A percentile compares a stretch with the other conserved stretches of the same genome.
These are phyloP conservation scores for Waltergamsia citrina DNA, from an alignment of 2,329 filamentous ascomycete genomes.

Conservation along the genomic window DNA sequence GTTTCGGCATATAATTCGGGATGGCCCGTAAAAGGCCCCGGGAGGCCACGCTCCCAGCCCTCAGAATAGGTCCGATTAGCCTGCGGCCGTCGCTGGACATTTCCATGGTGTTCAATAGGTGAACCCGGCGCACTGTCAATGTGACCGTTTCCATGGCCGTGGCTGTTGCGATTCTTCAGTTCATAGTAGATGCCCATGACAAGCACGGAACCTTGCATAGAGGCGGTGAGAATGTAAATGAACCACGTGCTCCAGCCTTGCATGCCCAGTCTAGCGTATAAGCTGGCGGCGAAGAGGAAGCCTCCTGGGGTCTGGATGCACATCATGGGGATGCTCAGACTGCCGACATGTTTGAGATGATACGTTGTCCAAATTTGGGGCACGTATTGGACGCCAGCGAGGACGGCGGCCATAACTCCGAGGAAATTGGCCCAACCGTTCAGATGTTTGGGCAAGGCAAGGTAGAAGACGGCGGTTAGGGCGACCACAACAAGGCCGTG, in stretches of 20 bases:
- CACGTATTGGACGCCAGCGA: slow-evolving; percentile 85
- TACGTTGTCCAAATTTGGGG: slow-evolving; percentile 94
- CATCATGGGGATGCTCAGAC: slow-evolving; percentile 95
- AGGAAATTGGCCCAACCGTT: slow-evolving; percentile 77
- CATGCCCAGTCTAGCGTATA: slow-evolving; percentile 69
- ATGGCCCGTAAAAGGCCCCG: slow-evolving; percentile 40
- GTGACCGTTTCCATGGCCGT: slow-evolving; percentile 9
- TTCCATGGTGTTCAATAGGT: slow-evolving; percentile 11
- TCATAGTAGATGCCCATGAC: slow-evolving; percentile 74
- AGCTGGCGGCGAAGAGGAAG: slow-evolving; percentile 77
- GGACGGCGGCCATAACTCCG: slow-evolving; percentile 65
- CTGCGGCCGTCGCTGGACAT: slow-evolving; percentile 20
- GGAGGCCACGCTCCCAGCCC: slow-evolving; percentile 39
- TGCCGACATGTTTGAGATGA: slow-evolving; percentile 74
- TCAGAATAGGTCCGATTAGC: slow-evolving; percentile 36
- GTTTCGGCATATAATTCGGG: slow-evolving; percentile 42
- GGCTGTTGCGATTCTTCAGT: slow-evolving; percentile 25
- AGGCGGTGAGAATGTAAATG: slow-evolving; percentile 78
- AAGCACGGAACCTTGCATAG: slow-evolving; percentile 74
- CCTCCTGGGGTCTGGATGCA: slow-evolving; percentile 93
- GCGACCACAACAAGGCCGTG: slow-evolving; percentile 66
- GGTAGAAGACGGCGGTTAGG: slow-evolving; percentile 57
- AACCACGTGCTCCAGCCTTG: slow-evolving; percentile 95
- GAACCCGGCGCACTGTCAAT: slow-evolving; percentile 16
- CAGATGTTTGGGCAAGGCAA: slow-evolving; percentile 53